Percentiles rank a stretch among this genome's conserved stretches.
Conservation (phyloP, 2,329 filamentous ascomycete species). For the Metarhizium album region DNA sequence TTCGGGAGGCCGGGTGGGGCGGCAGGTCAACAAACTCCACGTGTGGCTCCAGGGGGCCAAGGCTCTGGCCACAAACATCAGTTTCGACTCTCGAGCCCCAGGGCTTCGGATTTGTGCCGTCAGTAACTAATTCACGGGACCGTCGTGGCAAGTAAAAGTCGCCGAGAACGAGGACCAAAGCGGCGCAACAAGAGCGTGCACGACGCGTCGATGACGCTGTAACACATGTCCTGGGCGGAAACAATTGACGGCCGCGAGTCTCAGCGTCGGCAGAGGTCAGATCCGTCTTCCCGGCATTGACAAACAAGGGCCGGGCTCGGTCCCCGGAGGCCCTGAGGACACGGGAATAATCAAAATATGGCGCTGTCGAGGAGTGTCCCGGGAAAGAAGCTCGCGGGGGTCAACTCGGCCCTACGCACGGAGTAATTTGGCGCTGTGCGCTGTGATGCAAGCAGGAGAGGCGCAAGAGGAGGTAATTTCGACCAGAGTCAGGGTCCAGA, state of each 20-base stretch:
- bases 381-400: no score
- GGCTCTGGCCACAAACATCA: background rate
- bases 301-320: no score
- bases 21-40: conserved; percentile 10
- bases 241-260: background rate
- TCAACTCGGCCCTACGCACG: no score
- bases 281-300: background rate
- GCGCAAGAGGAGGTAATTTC: background rate
- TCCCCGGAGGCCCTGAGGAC: no score
- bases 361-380: no score
- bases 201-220: background rate
- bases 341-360: no score
- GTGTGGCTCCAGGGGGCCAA: conserved; percentile 11
- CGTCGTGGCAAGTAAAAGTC: background rate
- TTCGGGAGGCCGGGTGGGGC: background rate
- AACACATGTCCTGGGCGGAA: background rate
- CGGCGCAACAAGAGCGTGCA: background rate
- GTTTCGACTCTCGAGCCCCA: no score
- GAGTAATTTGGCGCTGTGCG: background rate
- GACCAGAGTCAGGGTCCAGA: background rate
- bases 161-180: background rate
- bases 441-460: background rate
- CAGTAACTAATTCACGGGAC: background rate
- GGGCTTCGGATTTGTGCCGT: background rate
- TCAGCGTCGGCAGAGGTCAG: background rate